Conservation (phyloP, 2,329 filamentous ascomycete species). For the Chalaropsis thielavioides region DNA sequence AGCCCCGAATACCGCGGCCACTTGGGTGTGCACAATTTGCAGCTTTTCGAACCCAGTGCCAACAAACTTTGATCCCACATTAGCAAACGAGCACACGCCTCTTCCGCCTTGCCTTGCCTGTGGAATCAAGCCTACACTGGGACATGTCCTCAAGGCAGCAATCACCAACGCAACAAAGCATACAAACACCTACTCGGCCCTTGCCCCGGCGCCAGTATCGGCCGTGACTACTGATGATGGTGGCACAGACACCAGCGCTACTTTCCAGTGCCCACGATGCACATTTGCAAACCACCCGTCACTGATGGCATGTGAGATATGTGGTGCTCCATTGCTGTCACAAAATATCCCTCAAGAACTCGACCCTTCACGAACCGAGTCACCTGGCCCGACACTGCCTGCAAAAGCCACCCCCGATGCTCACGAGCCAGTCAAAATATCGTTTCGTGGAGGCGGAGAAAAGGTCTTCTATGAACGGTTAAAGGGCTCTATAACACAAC, state of each 20-base stretch:
- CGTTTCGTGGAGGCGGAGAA: slow-evolving; percentile 77
- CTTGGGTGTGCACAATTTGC: slow-evolving; percentile 94
- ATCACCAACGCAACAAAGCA: slow-evolving; percentile 59
- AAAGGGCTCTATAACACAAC: slow-evolving; percentile 74
- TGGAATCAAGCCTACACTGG: slow-evolving; percentile 78
- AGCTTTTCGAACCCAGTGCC: slow-evolving; percentile 88
- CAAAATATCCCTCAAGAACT: slow-evolving; percentile 29
- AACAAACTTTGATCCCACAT: slow-evolving; percentile 78
- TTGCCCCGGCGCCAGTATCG: not conserved
- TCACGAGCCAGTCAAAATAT: slow-evolving; percentile 71
- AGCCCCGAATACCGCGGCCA: slow-evolving; percentile 42
- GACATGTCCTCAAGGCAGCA: slow-evolving; percentile 72
- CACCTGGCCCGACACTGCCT: slow-evolving; percentile 57
- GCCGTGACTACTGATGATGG: not conserved
- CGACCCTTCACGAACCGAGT: slow-evolving; percentile 44
- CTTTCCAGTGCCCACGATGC: slow-evolving; percentile 64
- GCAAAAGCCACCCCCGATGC: slow-evolving; percentile 33
- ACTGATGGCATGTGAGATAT: slow-evolving; percentile 76
- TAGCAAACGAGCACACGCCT: slow-evolving; percentile 63
- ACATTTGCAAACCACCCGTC: slow-evolving; percentile 92
- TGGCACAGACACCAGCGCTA: slow-evolving; percentile 16
- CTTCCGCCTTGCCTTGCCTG: slow-evolving; percentile 81
- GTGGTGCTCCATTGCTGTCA: slow-evolving; percentile 58
- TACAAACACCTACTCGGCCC: not conserved
- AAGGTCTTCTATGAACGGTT: slow-evolving; percentile 82